A percentile compares a stretch with the other conserved stretches of the same genome.
Conservation (phyloP, 1,139 yeast species). For the Saccharomyces hybrid region DNA sequence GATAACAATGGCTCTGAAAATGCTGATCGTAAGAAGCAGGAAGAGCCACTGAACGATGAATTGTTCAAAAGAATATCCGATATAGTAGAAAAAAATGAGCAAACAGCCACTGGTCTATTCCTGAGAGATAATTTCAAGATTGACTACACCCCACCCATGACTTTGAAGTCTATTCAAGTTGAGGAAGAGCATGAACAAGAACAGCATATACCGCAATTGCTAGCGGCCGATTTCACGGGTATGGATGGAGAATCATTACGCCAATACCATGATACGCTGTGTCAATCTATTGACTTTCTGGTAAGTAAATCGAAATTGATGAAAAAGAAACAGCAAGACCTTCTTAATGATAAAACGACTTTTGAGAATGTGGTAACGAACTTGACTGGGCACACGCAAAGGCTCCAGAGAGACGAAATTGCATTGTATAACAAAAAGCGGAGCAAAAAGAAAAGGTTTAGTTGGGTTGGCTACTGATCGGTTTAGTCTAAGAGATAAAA, state of each 20-base stretch:
- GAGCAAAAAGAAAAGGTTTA: conserved; percentile 16
- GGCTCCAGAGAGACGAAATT: conserved; percentile 29
- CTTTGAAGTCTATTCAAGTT: conserved; percentile 12
- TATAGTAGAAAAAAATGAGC: conserved; percentile 6
- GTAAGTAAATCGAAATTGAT: conserved; percentile 16
- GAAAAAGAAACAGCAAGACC: conserved; percentile 14
- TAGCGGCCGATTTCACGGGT: conserved; percentile 5
- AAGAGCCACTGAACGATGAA: conserved; percentile 16
- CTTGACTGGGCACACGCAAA: conserved; percentile 31
- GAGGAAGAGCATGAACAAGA: conserved; percentile 14
- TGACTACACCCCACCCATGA: conserved; percentile 15
- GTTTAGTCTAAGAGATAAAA: no score
- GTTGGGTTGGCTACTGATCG: conserved; percentile 16
- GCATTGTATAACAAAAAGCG: conserved; percentile 26
- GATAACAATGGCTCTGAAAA: conserved; percentile 7
- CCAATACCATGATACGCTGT: conserved; percentile 23
- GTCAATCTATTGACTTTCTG: conserved; percentile 22
- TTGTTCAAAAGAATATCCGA: conserved; percentile 13
- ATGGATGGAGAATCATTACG: conserved; percentile 7
- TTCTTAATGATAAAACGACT: conserved; percentile 24
- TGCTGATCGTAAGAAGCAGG: conserved; percentile 4
- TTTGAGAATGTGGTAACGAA: conserved; percentile 30
- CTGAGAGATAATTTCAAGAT: conserved; percentile 17
- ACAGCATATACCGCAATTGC: conserved; percentile 14
- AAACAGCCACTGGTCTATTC: conserved; percentile 6